These are phyloP conservation scores for Poa pratensis DNA, from an alignment of 176 grass and related monocot species.

Conservation along the genomic window DNA sequence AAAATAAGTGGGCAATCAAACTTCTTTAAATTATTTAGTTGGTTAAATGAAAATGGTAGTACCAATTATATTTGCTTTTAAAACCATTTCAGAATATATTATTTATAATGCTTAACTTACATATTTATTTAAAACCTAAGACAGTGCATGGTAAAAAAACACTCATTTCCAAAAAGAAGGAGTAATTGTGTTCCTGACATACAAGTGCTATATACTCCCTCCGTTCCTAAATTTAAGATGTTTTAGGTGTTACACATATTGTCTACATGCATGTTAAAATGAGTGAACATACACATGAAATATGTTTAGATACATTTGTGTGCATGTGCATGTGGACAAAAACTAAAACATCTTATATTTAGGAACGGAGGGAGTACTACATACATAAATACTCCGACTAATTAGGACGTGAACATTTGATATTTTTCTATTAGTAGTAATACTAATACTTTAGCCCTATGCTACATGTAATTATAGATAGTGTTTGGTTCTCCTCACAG, in stretches of 20 bases:
- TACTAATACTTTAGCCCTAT: background rate
- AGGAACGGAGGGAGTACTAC: background rate
- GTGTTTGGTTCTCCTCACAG: background rate
- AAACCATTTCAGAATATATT: background rate
- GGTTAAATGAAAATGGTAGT: background rate
- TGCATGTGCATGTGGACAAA: too few relatives aligned
- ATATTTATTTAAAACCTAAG: background rate
- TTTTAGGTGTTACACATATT: too few relatives aligned
- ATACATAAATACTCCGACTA: background rate
- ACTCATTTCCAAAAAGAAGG: background rate
- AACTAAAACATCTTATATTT: too few relatives aligned
- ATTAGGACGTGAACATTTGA: background rate
- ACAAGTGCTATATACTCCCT: background rate
- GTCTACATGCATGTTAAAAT: too few relatives aligned
- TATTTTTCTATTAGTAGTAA: background rate
- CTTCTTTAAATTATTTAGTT: background rate
- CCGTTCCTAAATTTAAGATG: too few relatives aligned
- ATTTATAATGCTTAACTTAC: background rate
- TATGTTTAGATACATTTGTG: too few relatives aligned
- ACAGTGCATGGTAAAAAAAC: too few relatives aligned
- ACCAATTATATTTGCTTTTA: background rate
- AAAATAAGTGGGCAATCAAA: background rate
- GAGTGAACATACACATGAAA: too few relatives aligned
- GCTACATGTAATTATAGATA: background rate
- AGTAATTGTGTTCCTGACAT: background rate